phyloP scores from a whole-genome alignment of 225 moss, liverwort and hornwort species.

The Rhytidiadelphus loreus region DNA sequence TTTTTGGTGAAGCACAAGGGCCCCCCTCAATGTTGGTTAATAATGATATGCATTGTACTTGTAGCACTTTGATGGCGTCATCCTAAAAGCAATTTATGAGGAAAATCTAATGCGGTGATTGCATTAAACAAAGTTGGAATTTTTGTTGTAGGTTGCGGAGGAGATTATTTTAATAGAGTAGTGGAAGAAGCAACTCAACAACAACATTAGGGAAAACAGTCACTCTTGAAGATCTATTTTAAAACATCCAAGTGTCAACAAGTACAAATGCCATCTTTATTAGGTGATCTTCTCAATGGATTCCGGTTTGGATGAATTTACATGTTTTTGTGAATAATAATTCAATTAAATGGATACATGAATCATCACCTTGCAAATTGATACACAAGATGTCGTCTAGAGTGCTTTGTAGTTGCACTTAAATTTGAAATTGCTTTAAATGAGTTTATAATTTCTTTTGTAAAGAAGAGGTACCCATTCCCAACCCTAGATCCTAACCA shows the following conservation, averaged over 20 bases:
- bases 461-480: fast-evolving
- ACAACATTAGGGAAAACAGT: fast-evolving
- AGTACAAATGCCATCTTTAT: fast-evolving
- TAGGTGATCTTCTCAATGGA: too few species aligned
- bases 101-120: background rate
- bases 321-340: too few species aligned
- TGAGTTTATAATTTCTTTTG: background rate
- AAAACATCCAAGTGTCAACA: fast-evolving
- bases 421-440: background rate
- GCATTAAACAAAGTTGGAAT: background rate
- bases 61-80: background rate
- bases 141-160: background rate
- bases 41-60: background rate
- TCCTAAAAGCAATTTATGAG: background rate
- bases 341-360: background rate
- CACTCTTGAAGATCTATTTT: background rate
- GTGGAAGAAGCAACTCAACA: too few species aligned
- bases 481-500: background rate
- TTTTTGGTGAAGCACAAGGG: fast-evolving
- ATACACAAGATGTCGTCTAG: background rate
- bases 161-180: background rate
- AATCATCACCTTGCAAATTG: background rate
- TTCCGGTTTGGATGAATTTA: too few species aligned
- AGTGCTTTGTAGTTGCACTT: background rate
- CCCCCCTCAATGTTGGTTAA: fast-evolving